A percentile compares a stretch with the other conserved stretches of the same genome.
Evolutionary conservation across 768 basidiomycete species (phyloP).

Genomic region (Galerina marginata): DNA sequence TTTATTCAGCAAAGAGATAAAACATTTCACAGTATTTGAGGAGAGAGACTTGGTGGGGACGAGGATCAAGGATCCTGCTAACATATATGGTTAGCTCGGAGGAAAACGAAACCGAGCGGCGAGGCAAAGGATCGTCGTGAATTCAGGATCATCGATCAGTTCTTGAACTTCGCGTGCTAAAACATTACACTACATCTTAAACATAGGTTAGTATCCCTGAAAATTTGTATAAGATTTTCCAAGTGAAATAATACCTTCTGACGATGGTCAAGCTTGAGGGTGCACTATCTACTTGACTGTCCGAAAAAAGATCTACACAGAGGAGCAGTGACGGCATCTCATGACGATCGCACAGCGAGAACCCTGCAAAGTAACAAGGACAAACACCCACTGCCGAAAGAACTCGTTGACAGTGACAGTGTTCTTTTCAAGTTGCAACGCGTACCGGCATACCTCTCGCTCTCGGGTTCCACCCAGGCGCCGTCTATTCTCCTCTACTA

Average conservation of each 20-base stretch:
- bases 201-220: too few relatives aligned
- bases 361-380: slow-evolving; percentile 16
- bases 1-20: too few relatives aligned
- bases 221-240: too few relatives aligned
- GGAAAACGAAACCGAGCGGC: too few relatives aligned
- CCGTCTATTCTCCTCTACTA: slow-evolving; percentile 10
- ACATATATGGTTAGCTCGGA: not conserved
- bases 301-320: too few relatives aligned
- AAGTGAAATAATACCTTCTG: too few relatives aligned
- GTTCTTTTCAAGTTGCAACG: not conserved
- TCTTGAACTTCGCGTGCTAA: too few relatives aligned
- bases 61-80: not conserved
- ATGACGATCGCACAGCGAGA: not conserved
- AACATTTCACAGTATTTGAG: too few relatives aligned
- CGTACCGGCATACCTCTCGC: not conserved
- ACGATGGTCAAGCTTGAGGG: too few relatives aligned
- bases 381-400: slow-evolving; percentile 23
- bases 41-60: not conserved
- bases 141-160: not conserved
- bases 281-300: too few relatives aligned
- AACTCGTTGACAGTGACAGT: not conserved
- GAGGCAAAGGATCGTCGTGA: not conserved
- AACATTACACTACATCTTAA: too few relatives aligned
- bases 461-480: slow-evolving; percentile 7
- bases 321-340: too few relatives aligned